Evolutionary conservation across 495 filamentous ascomycete species (phyloP).

Genomic region (Penicillium pancosmium): DNA sequence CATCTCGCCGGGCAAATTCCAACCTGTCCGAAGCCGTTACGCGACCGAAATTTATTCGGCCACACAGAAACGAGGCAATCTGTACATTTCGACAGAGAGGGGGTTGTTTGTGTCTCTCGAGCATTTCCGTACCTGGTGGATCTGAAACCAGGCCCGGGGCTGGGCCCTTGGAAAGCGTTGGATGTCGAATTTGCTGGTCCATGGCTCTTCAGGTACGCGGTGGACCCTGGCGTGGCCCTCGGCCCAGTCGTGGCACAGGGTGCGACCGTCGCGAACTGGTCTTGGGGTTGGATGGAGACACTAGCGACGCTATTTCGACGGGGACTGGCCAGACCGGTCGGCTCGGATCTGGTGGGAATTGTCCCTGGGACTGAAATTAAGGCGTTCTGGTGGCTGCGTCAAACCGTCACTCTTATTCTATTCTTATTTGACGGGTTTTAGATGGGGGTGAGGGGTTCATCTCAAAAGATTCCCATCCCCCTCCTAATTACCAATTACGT

Average conservation of each 20-base stretch:
- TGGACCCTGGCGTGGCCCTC: neutral
- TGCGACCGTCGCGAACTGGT: constrained; percentile 1
- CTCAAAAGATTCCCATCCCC: neutral
- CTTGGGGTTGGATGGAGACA: constrained; percentile 1
- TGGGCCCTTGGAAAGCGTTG: constrained; percentile 6
- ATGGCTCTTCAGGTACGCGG: constrained; percentile 7
- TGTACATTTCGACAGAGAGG: neutral
- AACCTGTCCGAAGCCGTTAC: neutral
- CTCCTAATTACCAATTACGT: neutral
- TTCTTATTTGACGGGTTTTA: constrained; percentile 4
- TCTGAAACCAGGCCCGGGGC: constrained; percentile 16
- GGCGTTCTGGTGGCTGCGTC: constrained; percentile 3
- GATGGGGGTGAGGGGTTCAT: neutral
- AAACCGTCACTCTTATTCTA: neutral
- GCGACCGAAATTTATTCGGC: neutral
- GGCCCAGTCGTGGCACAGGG: neutral
- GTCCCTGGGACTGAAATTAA: constrained; percentile 1
- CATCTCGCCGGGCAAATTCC: neutral
- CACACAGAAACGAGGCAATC: neutral
- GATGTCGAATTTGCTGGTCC: constrained; percentile 3
- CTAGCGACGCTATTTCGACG: constrained; percentile 1
- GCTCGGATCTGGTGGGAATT: constrained; percentile 1
- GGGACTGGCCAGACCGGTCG: neutral
- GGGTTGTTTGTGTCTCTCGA: constrained; percentile 1
- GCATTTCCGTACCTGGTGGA: constrained; percentile 11